Base-by-base conservation (phyloP, 176 grass and related monocot genomes). In the Saccharum spontaneum region DNA sequence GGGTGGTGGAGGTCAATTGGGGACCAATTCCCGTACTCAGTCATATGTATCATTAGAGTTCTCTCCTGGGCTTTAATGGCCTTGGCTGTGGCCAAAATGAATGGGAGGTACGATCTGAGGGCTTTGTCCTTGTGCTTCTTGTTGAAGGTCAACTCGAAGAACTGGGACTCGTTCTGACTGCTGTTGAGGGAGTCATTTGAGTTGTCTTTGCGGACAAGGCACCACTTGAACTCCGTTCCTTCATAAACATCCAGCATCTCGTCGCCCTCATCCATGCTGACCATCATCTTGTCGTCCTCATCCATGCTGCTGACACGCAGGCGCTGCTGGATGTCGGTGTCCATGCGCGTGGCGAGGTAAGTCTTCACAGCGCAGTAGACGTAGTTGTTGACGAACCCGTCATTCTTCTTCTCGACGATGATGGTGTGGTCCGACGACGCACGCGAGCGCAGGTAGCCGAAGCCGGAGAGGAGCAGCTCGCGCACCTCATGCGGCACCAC, bases 1-100 rank as follows among this genome's bases (percentile, higher is more conserved):
- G 95, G 95, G 30, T 98, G 95, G 30, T 92, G 93, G 82, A 95
- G 89, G 17, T 92, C 83, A 12, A 98, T 83, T 0, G 95, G 54
- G 44, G 55, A 87, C 95, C 92, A 98, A 17, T 76, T 65, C 14
- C 16, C 37, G 5, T 84, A 85, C 4, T 94, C 89, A 2, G 85
- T 92, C 88, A 94, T 91, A 69, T 83, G 76, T 22, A 95, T 86
- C 75, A 76, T 83, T 37, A 95, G 85, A 9, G 69, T 81, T 39
- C 80, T 91, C 63, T 89, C 82, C 76, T 91, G 80, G 0, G 93
- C 85, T 62, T 88, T 88, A 9, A 93, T 87, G 50, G 62, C 81
- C 82, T 94, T 92, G 38, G 92, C 95, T 4, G 71, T 77, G 44
- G 83, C 78, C 26, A 92, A 23, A 49, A 97, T 85, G 82, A 81